Evolutionary conservation across 106 monocot genomes (phyloP), one percentile per base, ranked within the genome.

Genomic region (Amphibolis antarctica): DNA sequence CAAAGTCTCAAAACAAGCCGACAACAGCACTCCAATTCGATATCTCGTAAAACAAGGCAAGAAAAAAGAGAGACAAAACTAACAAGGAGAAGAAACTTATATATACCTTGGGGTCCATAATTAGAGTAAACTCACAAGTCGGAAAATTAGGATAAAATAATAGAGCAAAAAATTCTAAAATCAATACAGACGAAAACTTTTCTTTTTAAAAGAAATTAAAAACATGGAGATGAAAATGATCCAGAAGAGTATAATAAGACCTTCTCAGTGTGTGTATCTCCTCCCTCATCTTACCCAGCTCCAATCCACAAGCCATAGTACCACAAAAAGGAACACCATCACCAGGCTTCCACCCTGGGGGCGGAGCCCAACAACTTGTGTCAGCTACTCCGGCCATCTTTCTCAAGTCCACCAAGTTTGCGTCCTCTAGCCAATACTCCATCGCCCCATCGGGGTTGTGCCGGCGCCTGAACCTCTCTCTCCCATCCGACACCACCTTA

Each of bases 341-440:
- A 7, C 86, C 90, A 1, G 69, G 79, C 69, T 84, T 74, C 87
- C 98, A 91, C 9, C 91, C 87, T 0, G 74, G 74, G 1, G 91
- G 91, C 0, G 98, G 98, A 21, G 79, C 46, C 98, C 98, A 98
- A 56, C 98, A 98, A 56, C 71, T 82, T 23, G 82, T 72, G 25
- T 99, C 87, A 13, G 25, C 26, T 15, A 91, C 75, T n/a, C 98
- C 91, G 9, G 91, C 85, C 29, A 59, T 57, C 17, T 62, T 50
- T 18, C 98, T 72, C 5, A 76, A 30, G 49, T 98, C 84, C 24
- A 60, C 70, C 15, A 91, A 75, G 5, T 92, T 88, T 0, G 79
- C 83, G 0, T 87, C 82, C 66, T 99, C 98, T 1, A 99, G 72
- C 98, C 98, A 99, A 51, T 99, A 99, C 81, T 99, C 98, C 85